Evolutionary conservation across 2,329 filamentous ascomycete species (phyloP), one percentile per base, ranked within the genome.

Genomic region (Lojkania enalia): DNA sequence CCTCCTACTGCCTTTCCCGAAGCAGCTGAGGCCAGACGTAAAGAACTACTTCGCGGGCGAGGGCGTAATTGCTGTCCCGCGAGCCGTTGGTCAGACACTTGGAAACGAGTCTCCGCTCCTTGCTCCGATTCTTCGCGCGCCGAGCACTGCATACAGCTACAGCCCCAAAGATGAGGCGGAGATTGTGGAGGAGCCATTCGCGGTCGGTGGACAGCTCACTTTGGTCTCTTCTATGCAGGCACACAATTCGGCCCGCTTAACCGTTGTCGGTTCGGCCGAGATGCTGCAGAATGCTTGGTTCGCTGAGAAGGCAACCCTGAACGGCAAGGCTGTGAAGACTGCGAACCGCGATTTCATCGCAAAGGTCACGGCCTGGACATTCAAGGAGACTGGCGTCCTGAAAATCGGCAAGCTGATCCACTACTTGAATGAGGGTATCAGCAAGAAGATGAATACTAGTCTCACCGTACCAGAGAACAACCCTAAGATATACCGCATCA

Each of bases 261-360:
- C 87, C 25, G 80, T 99, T 15, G 74, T 97, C 30, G 92, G 91
- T 44, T 88, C 90, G 20, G 85, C 85, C 20, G 94, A 96, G 73
- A 84, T 92, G 74, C 78, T 99, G 51, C 83, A 90, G 72, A 84
- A 99, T 71, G 79, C 84, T 70, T 97, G 92, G 89, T 90, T 96
- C 63, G 85, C 86, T 44, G 87, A 87, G 43, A 84, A 84, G 66
- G 89, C 95, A 37, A 71, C 74, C 5, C 68, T 73, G 36, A 69
- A 63, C 35, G 77, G 75, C 44, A 83, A 83, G 64, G 74, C 79
- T 50, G 74, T 79, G 32, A 80, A 81, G 67, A 86, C 88, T 11
- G 81, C 80, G 57, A 99, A 99, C 75, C 81, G 84, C 60, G 88
- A 88, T 42, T 97, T 99, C 64, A 87, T 88, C 15, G 86, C 87